phyloP scores from a whole-genome alignment of 768 basidiomycete species.

The Tulasnella sp. region DNA sequence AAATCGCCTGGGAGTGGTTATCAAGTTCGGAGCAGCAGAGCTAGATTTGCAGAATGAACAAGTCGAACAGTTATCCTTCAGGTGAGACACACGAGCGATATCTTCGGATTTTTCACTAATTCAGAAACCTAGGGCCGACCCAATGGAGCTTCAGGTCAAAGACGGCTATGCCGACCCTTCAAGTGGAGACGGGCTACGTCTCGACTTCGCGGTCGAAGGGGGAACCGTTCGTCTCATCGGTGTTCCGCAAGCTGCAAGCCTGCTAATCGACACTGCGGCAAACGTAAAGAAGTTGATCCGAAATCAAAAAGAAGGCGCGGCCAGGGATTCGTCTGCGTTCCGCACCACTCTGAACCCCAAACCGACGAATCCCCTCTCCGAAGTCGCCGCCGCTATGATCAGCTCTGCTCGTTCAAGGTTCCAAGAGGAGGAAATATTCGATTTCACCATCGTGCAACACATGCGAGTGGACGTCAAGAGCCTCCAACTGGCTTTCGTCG shows the following conservation, averaged over 20 bases:
- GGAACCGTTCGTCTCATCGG: slow-evolving; percentile 66
- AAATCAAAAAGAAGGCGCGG: slow-evolving; percentile 73
- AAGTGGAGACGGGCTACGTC: slow-evolving; percentile 50
- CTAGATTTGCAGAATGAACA: slow-evolving; percentile 75
- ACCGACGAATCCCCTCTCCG: slow-evolving; percentile 78
- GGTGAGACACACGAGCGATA: slow-evolving; percentile 50
- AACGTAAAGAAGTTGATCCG: slow-evolving; percentile 76
- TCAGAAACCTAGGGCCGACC: slow-evolving; percentile 64
- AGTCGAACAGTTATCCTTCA: slow-evolving; percentile 71
- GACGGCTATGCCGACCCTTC: slow-evolving; percentile 78
- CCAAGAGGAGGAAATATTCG: slow-evolving; percentile 65
- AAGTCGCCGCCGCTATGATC: slow-evolving; percentile 85
- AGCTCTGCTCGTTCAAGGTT: slow-evolving; percentile 71
- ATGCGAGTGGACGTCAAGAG: slow-evolving; percentile 67
- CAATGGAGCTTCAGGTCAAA: slow-evolving; percentile 68
- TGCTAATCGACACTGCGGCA: slow-evolving; percentile 70
- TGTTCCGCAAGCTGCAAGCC: slow-evolving; percentile 77
- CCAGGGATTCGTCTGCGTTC: slow-evolving; percentile 77
- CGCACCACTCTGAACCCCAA: slow-evolving; percentile 69
- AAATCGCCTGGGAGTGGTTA: slow-evolving; percentile 69
- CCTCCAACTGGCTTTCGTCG: slow-evolving; percentile 74
- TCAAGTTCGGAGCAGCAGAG: slow-evolving; percentile 73
- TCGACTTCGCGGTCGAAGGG: slow-evolving; percentile 77
- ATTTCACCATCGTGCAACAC: slow-evolving; percentile 68
- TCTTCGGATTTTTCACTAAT: not conserved